A percentile compares a stretch with the other conserved stretches of the same genome.
These are phyloP conservation scores for Cystoisospora suis DNA, from an alignment of 169 alveolate genomes.

Conservation along the genomic window DNA sequence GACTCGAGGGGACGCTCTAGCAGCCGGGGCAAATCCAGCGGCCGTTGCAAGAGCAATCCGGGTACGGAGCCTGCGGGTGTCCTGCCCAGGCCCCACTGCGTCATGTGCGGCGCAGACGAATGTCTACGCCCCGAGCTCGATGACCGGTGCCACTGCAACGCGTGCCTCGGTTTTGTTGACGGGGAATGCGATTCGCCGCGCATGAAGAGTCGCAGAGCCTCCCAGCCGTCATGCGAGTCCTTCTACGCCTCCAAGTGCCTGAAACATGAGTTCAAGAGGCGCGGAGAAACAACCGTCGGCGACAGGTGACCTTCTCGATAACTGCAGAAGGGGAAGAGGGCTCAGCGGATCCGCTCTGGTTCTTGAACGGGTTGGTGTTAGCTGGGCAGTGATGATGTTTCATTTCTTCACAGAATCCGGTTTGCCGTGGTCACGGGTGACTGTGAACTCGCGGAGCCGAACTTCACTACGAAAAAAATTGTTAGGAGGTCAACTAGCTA, in stretches of 20 bases:
- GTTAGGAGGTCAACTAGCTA: not conserved
- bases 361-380: no score
- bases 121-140: constrained; percentile 29
- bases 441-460: not conserved
- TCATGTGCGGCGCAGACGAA: constrained; percentile 27
- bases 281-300: not conserved
- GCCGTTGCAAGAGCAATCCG: not conserved
- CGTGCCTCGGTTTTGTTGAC: not conserved
- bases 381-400: no score
- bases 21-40: no score
- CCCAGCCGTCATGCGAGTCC: constrained; percentile 14
- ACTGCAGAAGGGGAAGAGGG: no score
- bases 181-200: constrained; percentile 11
- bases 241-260: constrained; percentile 29
- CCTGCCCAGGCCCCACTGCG: constrained; percentile 35
- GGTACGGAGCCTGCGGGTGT: not conserved
- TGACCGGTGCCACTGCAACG: constrained; percentile 29
- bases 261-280: not conserved
- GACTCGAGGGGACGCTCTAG: no score
- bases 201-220: not conserved
- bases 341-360: no score
- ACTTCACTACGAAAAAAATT: not conserved
- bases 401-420: not conserved
- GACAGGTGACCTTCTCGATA: no score
- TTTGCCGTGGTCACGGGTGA: not conserved